Conservation (phyloP, 106 monocot genomes). For the Dendrobium chrysotoxum region DNA sequence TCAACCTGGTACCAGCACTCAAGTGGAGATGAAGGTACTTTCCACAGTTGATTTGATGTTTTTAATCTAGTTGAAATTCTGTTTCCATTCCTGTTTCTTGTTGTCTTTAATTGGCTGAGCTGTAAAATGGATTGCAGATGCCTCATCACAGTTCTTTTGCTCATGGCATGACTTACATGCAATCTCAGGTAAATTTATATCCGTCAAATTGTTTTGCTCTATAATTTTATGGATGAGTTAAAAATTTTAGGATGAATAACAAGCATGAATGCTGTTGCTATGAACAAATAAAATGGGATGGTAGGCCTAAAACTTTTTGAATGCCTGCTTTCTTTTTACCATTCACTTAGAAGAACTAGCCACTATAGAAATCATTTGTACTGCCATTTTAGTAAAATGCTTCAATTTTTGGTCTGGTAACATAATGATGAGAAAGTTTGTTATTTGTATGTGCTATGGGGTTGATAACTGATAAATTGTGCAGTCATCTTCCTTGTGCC, state of each 20-base stretch:
- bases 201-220: not conserved
- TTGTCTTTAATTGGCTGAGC: not conserved
- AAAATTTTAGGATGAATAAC: not conserved
- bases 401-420: not conserved
- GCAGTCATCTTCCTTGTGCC: no score
- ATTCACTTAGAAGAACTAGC: not conserved
- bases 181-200: slow-evolving; percentile 7
- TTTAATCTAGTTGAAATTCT: not conserved
- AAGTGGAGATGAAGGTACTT: slow-evolving; percentile 3
- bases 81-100: not conserved
- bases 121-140: not conserved
- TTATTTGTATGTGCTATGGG: not conserved
- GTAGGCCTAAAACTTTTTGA: not conserved
- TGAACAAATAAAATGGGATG: not conserved
- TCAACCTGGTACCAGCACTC: not conserved
- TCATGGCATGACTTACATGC: slow-evolving; percentile 3
- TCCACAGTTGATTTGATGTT: not conserved
- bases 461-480: no score
- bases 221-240: not conserved
- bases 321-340: not conserved
- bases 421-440: not conserved
- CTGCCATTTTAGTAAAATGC: not conserved
- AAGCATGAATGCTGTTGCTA: not conserved
- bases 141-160: slow-evolving; percentile 6
- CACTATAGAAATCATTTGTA: not conserved